Base-by-base conservation (phyloP, 2,329 filamentous ascomycete genomes). In the Monosporascus sp. region DNA sequence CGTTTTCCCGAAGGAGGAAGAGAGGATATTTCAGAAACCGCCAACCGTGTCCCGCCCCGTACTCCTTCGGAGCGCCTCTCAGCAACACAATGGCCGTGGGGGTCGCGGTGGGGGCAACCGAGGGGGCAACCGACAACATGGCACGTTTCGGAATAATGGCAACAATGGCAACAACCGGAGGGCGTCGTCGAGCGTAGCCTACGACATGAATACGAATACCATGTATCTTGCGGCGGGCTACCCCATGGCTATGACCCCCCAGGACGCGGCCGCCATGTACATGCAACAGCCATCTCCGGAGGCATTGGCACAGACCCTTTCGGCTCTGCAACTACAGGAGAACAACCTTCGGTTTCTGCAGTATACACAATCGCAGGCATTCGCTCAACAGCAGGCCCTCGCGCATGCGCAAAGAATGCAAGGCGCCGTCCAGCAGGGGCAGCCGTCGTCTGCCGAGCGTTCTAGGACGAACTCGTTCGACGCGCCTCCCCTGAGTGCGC, bases 1-100 rank as follows among this genome's bases (percentile, higher is more conserved):
- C 65, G 84, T 89, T 53, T 97, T 88, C 63, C 94, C 94, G 4
- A 88, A 89, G 52, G 89, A 95, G 67, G 91, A 95, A 64, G 81
- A 85, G 65, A 74, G 74, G 54, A 75, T 81, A 43, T 85, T 78
- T 64, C 79, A 82, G 57, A 79, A 82, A 54, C 82, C 81, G n/a
- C 68, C 77, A 2, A 68, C 75, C 6, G 75, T 77, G 38, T 73
- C 82, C 35, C 77, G 80, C 17, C 82, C 82, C 9, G 74, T 80
- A n/a, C 68, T 83, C 50, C 58, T 84, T 48, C 75, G 83, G 56
- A 86, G 82, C 64, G 80, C 82, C 26, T 86, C 84, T 5, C 82
- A 85, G 58, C 79, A 81, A 49, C 76, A 82, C 52, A 70, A 72
- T 20, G 70, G 72, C 35, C 73, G 79, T 35, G 76, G 78, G 17